Evolutionary conservation across 495 filamentous ascomycete species (phyloP).

Genomic region (Mytilinidion resinicola): DNA sequence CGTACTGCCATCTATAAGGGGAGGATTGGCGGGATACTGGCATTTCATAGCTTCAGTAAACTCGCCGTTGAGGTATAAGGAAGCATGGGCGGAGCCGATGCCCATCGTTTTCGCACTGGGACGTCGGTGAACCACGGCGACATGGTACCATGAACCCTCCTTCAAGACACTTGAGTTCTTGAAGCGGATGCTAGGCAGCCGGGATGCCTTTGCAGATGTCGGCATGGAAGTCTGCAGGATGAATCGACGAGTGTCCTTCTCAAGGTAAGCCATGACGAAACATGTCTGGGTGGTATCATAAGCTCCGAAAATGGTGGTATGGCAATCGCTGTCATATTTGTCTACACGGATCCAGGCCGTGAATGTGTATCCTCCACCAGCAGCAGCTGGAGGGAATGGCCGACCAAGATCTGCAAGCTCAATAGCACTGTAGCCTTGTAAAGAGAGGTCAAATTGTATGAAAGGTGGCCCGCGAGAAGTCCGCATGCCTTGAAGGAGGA

Average conservation of each 20-base stretch:
- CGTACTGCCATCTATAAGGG: conserved; percentile 49
- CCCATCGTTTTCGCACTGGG: conserved; percentile 47
- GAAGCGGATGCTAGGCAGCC: conserved; percentile 89
- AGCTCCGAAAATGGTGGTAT: conserved; percentile 93
- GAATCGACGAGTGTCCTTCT: conserved; percentile 90
- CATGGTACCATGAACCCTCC: conserved; percentile 79
- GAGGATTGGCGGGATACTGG: conserved; percentile 71
- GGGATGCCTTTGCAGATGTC: conserved; percentile 65
- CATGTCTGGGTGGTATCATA: conserved; percentile 91
- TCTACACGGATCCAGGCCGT: conserved; percentile 83
- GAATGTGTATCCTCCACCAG: conserved; percentile 77
- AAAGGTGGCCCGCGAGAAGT: conserved; percentile 69
- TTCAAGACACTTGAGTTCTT: conserved; percentile 67
- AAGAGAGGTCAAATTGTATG: conserved; percentile 88
- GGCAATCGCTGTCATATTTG: conserved; percentile 71
- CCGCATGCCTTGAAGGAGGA: conserved; percentile 67
- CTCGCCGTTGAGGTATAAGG: conserved; percentile 86
- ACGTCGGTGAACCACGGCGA: conserved; percentile 75
- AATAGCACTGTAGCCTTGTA: conserved; percentile 79
- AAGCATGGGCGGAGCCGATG: conserved; percentile 73
- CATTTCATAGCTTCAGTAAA: conserved; percentile 89
- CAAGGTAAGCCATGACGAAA: conserved; percentile 88
- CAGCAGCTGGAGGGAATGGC: conserved; percentile 68
- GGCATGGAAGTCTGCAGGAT: conserved; percentile 97
- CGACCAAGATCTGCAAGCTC: conserved; percentile 78